These are phyloP conservation scores for Sapria himalayana DNA, from an alignment of 345 rosid genomes.

Conservation along the genomic window DNA sequence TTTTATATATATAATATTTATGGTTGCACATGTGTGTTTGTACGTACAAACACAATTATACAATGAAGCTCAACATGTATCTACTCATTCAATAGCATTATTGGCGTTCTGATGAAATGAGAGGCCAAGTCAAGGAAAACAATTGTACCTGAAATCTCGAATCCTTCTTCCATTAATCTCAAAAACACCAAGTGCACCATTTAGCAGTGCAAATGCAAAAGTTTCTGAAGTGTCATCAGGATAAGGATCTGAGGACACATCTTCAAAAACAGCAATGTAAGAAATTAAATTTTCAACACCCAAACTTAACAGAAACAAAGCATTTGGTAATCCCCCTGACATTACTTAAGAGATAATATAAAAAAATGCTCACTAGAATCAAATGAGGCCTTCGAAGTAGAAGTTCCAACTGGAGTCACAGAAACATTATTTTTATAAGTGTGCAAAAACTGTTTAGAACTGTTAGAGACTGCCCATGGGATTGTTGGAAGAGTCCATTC, in stretches of 20 bases:
- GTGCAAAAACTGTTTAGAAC: constrained; percentile 23
- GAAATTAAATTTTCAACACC: constrained; percentile 5
- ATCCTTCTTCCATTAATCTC: constrained; percentile 93
- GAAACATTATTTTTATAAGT: constrained; percentile 16
- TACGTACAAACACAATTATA: too few species aligned
- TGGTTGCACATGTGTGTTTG: too few species aligned
- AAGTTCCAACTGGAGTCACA: constrained; percentile 29
- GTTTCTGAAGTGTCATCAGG: constrained; percentile 71
- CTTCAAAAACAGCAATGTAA: too few species aligned
- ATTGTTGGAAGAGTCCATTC: constrained; percentile 99
- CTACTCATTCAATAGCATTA: too few species aligned
- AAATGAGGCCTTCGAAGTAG: constrained; percentile 23
- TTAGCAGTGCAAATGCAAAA: constrained; percentile 89
- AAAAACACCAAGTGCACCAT: constrained; percentile 98
- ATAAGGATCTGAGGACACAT: constrained; percentile 29
- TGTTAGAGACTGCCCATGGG: constrained; percentile 53
- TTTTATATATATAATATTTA: too few species aligned
- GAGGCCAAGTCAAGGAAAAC: too few species aligned
- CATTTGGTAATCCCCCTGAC: too few species aligned
- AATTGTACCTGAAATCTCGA: constrained; percentile 67
- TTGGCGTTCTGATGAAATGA: too few species aligned
- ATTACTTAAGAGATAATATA: too few species aligned
- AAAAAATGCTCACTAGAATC: constrained; percentile 46
- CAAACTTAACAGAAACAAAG: not conserved
- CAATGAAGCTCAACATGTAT: too few species aligned